Base-by-base conservation (phyloP, 2,329 filamentous ascomycete genomes). In the Plenodomus lindquistii region DNA sequence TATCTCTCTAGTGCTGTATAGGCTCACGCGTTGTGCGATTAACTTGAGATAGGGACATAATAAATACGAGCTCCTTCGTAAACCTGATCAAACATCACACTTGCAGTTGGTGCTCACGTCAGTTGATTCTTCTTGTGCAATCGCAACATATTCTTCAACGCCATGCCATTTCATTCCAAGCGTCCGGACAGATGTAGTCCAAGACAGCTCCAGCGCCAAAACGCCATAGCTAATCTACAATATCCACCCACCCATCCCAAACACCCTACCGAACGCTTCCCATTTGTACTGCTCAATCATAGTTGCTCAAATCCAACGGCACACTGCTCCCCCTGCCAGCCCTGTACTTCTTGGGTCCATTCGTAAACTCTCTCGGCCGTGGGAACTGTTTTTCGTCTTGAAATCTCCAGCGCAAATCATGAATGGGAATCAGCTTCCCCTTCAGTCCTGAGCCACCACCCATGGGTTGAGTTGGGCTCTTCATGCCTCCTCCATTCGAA, bases 251-350 rank as follows among this genome's bases (percentile, higher is more conserved):
- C 39, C 27, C 40, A n/a, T 36, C 42, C 36, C 20, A 51, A 52
- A 48, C 34, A 16, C 19, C 35, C 24, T 19, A 40, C 22, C 22
- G 16, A 7, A 13, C 13, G 4, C 11, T 21, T 34, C 31, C 2
- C 31, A 16, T 13, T 16, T 16, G 21, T 15, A 38, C 13, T 15
- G 19, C 40, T 56, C 59, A 79, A 39, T 76, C 72, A 50, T 87
- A 79, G 13, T 81, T 78, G 57, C 79, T 84, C 67, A 99, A 73
- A 77, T 97, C 90, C 62, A 97, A 77, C 22, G 94, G 94, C 59
- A 97, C 92, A 77, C 89, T 97, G 75, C 91, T 97, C 24, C 91
- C 93, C 67, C 93, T 83, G 8, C 94, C 94, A 29, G 94, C 94
- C 54, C 93, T 81, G 73, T 97, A 99, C 69, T 84, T 85, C 70